A percentile compares a stretch with the other conserved stretches of the same genome.
Conservation (phyloP, 2,329 filamentous ascomycete species). For the Geoglossum cookeanum region DNA sequence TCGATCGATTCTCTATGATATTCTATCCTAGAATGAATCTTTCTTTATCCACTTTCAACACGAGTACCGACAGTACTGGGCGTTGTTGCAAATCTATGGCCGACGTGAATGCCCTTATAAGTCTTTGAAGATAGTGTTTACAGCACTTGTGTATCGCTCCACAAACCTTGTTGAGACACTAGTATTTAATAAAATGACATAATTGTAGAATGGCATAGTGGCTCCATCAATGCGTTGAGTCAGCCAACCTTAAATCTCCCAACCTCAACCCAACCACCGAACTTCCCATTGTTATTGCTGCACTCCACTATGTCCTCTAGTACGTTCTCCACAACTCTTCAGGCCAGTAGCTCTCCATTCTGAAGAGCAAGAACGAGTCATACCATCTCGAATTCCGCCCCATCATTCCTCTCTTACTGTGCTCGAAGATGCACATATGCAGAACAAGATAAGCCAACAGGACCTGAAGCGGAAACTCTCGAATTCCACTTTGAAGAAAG, state of each 20-base stretch:
- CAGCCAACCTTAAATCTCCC: no score
- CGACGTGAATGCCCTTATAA: no score
- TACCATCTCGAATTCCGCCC: neutral
- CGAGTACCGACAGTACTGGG: no score
- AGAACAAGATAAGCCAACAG: neutral
- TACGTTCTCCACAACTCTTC: neutral
- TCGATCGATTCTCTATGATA: no score
- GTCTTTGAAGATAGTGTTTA: no score
- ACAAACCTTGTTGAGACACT: neutral
- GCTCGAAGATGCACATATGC: neutral
- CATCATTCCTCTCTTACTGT: neutral
- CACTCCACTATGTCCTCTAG: neutral
- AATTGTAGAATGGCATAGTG: no score
- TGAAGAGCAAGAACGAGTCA: neutral
- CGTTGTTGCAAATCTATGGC: no score
- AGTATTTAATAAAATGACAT: no score
- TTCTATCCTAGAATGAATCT: no score
- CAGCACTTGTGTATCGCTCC: neutral
- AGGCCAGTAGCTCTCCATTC: neutral
- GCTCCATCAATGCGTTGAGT: no score
- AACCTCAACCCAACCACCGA: neutral
- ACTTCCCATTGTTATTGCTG: neutral
- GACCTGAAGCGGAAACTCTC: slow-evolving; percentile 3
- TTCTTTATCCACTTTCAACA: no score
- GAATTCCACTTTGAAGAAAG: neutral